These are phyloP conservation scores for Aspergillus ostianus DNA, from an alignment of 495 filamentous ascomycete genomes.

Conservation along the genomic window DNA sequence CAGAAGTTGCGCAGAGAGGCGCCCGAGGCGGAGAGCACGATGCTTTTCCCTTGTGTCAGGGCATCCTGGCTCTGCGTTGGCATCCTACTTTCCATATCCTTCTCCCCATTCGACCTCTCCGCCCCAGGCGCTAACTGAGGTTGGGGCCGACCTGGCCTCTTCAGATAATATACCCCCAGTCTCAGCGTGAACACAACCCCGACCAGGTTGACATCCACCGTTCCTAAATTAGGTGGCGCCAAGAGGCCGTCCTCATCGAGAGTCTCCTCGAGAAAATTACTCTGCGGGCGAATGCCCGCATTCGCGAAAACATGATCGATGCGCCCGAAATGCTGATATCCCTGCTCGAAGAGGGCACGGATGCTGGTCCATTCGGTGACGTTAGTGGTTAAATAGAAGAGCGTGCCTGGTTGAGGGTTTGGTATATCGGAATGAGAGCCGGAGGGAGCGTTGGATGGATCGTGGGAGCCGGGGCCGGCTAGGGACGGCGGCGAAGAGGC, in stretches of 20 bases:
- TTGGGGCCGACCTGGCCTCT: not conserved
- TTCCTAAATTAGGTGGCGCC: constrained; percentile 36
- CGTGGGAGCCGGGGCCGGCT: constrained; percentile 9
- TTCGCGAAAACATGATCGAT: constrained; percentile 54
- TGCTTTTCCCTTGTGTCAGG: constrained; percentile 19
- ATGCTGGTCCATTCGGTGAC: constrained; percentile 43
- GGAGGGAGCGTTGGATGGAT: too few relatives aligned
- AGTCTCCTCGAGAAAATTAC: constrained; percentile 38
- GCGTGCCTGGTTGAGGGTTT: constrained; percentile 15
- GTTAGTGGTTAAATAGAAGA: constrained; percentile 36
- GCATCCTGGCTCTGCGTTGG: too few relatives aligned
- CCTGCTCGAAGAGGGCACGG: constrained; percentile 37
- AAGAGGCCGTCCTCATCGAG: constrained; percentile 40
- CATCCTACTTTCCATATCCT: too few relatives aligned
- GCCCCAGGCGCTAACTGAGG: constrained; percentile 10
- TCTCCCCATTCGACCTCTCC: too few relatives aligned
- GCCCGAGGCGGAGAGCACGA: constrained; percentile 39
- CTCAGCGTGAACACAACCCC: constrained; percentile 39
- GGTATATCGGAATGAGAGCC: constrained; percentile 17
- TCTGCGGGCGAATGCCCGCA: constrained; percentile 41
- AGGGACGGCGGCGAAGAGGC: not conserved
- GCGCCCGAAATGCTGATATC: constrained; percentile 35
- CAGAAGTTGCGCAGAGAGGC: constrained; percentile 39
- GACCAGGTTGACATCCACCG: constrained; percentile 45
- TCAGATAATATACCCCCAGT: constrained; percentile 36